Conservation (phyloP, 352 stramenopile species). For the Phytophthora litchii region DNA sequence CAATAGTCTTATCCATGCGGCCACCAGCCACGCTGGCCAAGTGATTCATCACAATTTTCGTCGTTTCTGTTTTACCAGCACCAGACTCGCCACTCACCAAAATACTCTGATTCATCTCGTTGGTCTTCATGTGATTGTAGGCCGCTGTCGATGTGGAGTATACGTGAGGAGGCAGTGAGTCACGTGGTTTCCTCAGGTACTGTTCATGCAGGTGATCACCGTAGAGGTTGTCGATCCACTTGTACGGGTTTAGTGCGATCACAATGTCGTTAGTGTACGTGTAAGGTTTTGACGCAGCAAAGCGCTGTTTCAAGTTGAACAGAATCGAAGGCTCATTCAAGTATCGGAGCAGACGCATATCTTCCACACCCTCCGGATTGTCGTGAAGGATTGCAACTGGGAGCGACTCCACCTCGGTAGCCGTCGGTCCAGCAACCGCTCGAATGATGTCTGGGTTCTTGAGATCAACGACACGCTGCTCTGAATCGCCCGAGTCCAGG, state of each 20-base stretch:
- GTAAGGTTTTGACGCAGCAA: slow-evolving; percentile 93
- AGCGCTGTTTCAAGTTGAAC: slow-evolving; percentile 93
- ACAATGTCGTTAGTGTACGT: slow-evolving; percentile 98
- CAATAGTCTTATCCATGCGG: slow-evolving; percentile 89
- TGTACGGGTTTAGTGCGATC: slow-evolving; percentile 98
- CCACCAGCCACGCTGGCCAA: slow-evolving; percentile 82
- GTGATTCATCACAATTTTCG: slow-evolving; percentile 95
- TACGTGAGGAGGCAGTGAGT: slow-evolving; percentile 78
- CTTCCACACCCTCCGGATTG: slow-evolving; percentile 76
- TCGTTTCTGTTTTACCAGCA: slow-evolving; percentile 97
- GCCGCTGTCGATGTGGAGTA: slow-evolving; percentile 87
- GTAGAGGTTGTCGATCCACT: slow-evolving; percentile 93
- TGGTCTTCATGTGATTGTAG: slow-evolving; percentile 85
- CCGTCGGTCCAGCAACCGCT: slow-evolving; percentile 71
- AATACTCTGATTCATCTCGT: slow-evolving; percentile 87
- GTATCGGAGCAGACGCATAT: slow-evolving; percentile 89
- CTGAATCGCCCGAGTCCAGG: slow-evolving; percentile 63
- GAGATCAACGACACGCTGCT: slow-evolving; percentile 78
- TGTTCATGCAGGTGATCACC: slow-evolving; percentile 85
- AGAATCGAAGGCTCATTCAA: slow-evolving; percentile 94
- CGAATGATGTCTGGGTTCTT: slow-evolving; percentile 88
- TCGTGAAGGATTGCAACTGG: slow-evolving; percentile 85
- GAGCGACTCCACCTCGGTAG: slow-evolving; percentile 83
- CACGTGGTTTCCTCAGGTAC: slow-evolving; percentile 78
- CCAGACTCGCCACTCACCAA: slow-evolving; percentile 88